Evolutionary conservation across 192 early-diverging fungal genomes (phyloP).

Genomic region (Obelidium mucronatum): DNA sequence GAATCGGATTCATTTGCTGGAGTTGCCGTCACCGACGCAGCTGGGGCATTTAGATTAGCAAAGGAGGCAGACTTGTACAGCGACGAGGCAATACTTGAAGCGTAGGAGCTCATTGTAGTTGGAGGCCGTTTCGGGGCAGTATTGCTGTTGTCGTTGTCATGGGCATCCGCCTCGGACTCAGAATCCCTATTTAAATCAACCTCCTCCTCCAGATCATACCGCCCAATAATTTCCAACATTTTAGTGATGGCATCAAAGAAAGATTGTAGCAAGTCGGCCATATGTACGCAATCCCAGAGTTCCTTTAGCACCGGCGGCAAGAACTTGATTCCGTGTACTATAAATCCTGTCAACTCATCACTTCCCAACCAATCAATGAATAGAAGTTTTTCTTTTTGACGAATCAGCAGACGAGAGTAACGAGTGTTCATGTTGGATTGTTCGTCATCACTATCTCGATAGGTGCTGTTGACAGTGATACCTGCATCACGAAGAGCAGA

Average conservation of each 20-base stretch:
- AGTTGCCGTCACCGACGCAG: not conserved
- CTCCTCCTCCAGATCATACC: slow-evolving; percentile 36
- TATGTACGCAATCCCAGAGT: slow-evolving; percentile 36
- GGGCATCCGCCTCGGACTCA: not conserved
- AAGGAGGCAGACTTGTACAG: not conserved
- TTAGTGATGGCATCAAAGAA: slow-evolving; percentile 34
- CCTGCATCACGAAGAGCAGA: not conserved
- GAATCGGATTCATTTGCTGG: slow-evolving; percentile 6
- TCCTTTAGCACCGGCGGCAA: slow-evolving; percentile 44
- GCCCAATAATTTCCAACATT: slow-evolving; percentile 31
- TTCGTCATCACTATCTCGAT: not conserved
- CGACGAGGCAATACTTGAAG: slow-evolving; percentile 12
- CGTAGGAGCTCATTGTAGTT: not conserved
- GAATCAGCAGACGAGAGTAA: slow-evolving; percentile 41
- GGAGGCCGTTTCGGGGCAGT: not conserved
- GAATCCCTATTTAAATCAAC: not conserved
- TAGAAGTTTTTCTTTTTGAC: slow-evolving; percentile 42
- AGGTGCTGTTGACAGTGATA: slow-evolving; percentile 12
- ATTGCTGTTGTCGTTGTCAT: not conserved
- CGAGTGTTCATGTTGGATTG: slow-evolving; percentile 13
- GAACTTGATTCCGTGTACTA: slow-evolving; percentile 34
- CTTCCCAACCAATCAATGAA: slow-evolving; percentile 44
- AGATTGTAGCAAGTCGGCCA: slow-evolving; percentile 38
- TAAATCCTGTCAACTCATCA: slow-evolving; percentile 36
- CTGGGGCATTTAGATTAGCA: not conserved